phyloP scores from a whole-genome alignment of 305 asterid species.

The Andrographis paniculata region DNA sequence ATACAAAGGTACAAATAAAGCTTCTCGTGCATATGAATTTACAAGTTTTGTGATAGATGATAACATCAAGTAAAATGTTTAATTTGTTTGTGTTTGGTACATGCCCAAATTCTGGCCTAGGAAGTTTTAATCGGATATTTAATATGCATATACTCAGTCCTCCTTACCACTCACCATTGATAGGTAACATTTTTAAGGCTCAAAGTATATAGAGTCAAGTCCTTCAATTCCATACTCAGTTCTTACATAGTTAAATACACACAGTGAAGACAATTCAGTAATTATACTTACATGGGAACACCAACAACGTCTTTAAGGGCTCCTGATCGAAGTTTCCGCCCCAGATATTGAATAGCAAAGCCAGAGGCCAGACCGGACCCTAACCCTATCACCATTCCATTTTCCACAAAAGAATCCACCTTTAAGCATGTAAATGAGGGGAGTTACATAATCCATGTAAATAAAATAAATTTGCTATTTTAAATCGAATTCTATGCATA shows the following conservation, averaged over 20 bases:
- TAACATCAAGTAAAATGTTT: no score
- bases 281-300: conserved; percentile 46
- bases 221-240: no score
- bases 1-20: no score
- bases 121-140: no score
- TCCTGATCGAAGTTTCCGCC: conserved; percentile 53
- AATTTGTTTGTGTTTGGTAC: no score
- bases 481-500: no score
- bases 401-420: conserved; percentile 66
- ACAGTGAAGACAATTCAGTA: background rate
- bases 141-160: background rate
- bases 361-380: conserved; percentile 67
- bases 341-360: conserved; percentile 66
- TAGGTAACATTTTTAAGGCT: conserved; percentile 5
- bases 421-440: conserved; percentile 19
- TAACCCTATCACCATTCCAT: conserved; percentile 67
- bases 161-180: background rate
- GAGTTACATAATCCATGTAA: conserved; percentile 9
- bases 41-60: no score
- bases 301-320: conserved; percentile 44
- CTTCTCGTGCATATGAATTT: no score
- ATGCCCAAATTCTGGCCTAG: no score
- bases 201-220: background rate
- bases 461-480: no score
- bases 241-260: no score